A percentile compares a stretch with the other conserved stretches of the same genome.
These are phyloP conservation scores for Linderniella brevidens DNA, from an alignment of 257 asterid genomes.

Conservation along the genomic window DNA sequence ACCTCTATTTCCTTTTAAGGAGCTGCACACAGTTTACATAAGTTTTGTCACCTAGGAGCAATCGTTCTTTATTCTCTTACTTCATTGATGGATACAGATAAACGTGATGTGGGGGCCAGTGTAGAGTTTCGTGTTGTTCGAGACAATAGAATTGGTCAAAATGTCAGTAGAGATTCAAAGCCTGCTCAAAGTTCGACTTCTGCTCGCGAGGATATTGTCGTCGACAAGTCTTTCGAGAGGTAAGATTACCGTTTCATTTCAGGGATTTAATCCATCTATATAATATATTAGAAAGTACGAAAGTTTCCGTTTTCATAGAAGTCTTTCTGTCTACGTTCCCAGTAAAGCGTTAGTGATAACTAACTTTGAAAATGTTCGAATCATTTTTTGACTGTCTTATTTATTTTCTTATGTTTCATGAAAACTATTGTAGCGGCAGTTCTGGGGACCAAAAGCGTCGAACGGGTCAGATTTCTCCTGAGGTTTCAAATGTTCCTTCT, in stretches of 20 bases:
- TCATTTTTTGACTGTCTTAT: too few species aligned
- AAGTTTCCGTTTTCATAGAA: too few species aligned
- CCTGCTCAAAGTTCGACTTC: constrained; percentile 35
- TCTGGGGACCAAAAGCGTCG: constrained; percentile 36
- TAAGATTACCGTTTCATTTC: constrained; percentile 7
- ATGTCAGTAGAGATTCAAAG: constrained; percentile 30
- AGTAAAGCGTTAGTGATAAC: too few species aligned
- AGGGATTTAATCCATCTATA: too few species aligned
- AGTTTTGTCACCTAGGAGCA: background rate
- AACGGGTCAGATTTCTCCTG: constrained; percentile 27
- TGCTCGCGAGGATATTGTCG: constrained; percentile 18
- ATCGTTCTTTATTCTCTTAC: constrained; percentile 7
- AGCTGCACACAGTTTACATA: background rate
- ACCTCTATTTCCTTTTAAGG: background rate
- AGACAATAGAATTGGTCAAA: constrained; percentile 70
- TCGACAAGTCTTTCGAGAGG: constrained; percentile 31
- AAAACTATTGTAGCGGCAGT: too few species aligned
- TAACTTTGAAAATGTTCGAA: too few species aligned
- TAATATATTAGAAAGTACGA: too few species aligned
- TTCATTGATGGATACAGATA: constrained; percentile 2
- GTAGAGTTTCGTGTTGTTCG: constrained; percentile 83
- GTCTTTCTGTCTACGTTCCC: too few species aligned
- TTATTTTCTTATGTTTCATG: too few species aligned
- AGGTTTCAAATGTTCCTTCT: constrained; percentile 11
- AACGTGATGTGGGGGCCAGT: constrained; percentile 46